phyloP scores from a whole-genome alignment of 306 rosid species.

The Citrullus colocynthis region DNA sequence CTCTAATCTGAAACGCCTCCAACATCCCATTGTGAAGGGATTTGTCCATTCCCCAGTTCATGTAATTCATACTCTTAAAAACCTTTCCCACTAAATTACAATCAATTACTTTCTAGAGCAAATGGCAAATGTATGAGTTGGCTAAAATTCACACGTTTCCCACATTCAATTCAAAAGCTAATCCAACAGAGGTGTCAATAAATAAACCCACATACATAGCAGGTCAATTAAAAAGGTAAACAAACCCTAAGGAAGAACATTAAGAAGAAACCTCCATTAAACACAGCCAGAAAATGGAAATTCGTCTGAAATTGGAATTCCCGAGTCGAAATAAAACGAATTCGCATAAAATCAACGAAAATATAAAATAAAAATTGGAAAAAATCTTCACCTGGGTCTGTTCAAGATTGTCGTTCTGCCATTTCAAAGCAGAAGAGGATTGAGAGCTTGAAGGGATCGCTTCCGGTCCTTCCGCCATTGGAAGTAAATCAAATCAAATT shows the following conservation, averaged over 20 bases:
- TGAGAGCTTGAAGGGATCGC: constrained; percentile 5
- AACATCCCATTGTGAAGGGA: not conserved
- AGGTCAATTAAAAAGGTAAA: not conserved
- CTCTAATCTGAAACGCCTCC: not conserved
- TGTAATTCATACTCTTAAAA: not conserved
- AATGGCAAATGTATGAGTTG: not conserved
- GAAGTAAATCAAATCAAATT: not conserved
- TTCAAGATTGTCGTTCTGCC: not conserved
- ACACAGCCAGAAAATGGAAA: not conserved
- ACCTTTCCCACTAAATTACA: not conserved
- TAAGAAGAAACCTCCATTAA: not conserved
- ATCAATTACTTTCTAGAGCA: not conserved
- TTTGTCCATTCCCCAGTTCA: not conserved
- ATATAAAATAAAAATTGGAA: not conserved
- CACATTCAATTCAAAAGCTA: not conserved
- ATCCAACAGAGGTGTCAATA: not conserved
- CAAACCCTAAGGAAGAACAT: not conserved
- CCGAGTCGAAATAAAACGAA: not conserved
- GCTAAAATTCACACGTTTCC: not conserved
- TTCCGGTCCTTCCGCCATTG: constrained; percentile 8
- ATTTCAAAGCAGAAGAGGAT: not conserved
- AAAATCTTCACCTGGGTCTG: not conserved
- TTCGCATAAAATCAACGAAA: not conserved
- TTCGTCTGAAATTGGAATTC: not conserved
- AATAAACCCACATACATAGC: not conserved